Base-by-base conservation (phyloP, 1,284 basidiomycete genomes). In the Tilletia setariae region DNA sequence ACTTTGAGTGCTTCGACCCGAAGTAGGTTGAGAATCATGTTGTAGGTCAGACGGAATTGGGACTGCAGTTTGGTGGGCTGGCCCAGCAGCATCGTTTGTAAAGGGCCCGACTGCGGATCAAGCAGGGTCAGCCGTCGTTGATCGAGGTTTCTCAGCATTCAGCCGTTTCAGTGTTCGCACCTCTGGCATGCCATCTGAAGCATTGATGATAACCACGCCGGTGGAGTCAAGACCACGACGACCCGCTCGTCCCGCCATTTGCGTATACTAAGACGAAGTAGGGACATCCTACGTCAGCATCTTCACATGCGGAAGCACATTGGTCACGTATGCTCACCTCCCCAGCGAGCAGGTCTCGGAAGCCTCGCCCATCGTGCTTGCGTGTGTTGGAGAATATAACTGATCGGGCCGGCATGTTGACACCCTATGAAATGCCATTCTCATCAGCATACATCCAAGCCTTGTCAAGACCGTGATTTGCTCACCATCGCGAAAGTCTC, bases 191-290 rank as follows among this genome's bases (percentile, higher is more conserved):
- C 91, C 88, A 74, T 94, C 92, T 65, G 90, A 89, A 15, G 83
- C 83, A 1, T 89, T 88, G 68, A 95, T 88, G 72, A 99, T 92
- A 16, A 99, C 96, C 0, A 94, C 97, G 42, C 96, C 96, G 0
- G 94, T 98, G 0, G 91, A 86, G 82, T 99, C 96, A 35, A 98
- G 85, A 40, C 96, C 96, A 83, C 96, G 90, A 68, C 96, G 90
- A 63, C 96, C 96, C 11, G 96, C 96, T 77, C 96, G 90, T 3
- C 95, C 96, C 19, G 95, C 94, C 96, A 99, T 99, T 78, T 99
- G 96, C 0, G 96, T 99, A 80, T 97, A 97, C 83, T 95, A 92
- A 49, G 92, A 92, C 19, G 93, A 90, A 2, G 92, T 83, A 32
- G 94, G 89, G 46, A 1, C 1, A 59, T 6, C 23, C 21, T 59